Conservation (phyloP, 2,329 filamentous ascomycete genomes). For the Tetracladium maxilliforme region DNA sequence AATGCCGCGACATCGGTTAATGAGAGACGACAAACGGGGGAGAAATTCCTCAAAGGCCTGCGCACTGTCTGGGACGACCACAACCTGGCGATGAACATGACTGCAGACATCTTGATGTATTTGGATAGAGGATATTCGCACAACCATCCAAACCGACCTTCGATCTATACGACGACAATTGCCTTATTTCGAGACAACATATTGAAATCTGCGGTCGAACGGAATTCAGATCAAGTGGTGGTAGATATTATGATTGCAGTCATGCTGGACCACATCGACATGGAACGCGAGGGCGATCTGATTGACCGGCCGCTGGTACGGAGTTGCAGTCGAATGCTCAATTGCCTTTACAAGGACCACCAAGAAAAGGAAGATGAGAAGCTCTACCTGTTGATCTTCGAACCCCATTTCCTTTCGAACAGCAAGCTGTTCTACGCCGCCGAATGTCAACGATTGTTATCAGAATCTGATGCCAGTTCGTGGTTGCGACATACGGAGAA, state of each 20-base stretch:
- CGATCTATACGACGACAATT: constrained; percentile 76
- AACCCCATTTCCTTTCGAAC: constrained; percentile 58
- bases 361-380: constrained; percentile 65
- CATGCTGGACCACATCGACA: constrained; percentile 77
- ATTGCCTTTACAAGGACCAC: constrained; percentile 70
- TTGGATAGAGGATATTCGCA: constrained; percentile 77
- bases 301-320: constrained; percentile 75
- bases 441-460: constrained; percentile 62
- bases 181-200: constrained; percentile 80
- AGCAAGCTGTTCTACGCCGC: constrained; percentile 60
- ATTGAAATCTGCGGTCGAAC: constrained; percentile 41
- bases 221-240: constrained; percentile 22
- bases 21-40: constrained; percentile 67
- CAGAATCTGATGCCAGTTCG: constrained; percentile 63
- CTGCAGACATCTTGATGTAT: constrained; percentile 93
- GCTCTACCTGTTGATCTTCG: constrained; percentile 73
- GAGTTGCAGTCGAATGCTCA: constrained; percentile 79
- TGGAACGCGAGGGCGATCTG: constrained; percentile 81
- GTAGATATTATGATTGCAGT: constrained; percentile 64
- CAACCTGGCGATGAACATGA: constrained; percentile 89
- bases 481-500: constrained; percentile 68
- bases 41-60: constrained; percentile 65
- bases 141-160: constrained; percentile 59
- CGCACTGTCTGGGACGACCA: constrained; percentile 78
- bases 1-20: too few relatives aligned